phyloP scores from a whole-genome alignment of 2,329 filamentous ascomycete genomes.

The Neoscytalidium dimidiatum region DNA sequence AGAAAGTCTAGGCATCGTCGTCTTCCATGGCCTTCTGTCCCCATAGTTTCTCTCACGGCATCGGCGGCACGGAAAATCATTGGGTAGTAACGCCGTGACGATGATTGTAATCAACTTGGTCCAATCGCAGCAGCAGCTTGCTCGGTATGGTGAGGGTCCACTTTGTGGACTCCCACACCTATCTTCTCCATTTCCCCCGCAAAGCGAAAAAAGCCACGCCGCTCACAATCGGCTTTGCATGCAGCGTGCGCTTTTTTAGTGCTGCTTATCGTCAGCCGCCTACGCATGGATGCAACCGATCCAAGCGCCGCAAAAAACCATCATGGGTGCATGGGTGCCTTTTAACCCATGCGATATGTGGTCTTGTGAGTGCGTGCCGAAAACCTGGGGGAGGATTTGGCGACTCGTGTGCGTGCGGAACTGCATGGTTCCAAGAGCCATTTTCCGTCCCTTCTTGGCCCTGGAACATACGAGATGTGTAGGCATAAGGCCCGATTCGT shows the following conservation, averaged over 20 bases:
- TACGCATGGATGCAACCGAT: background rate
- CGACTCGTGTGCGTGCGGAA: background rate
- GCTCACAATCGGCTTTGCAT: background rate
- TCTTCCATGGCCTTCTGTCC: background rate
- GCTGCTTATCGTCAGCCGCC: background rate
- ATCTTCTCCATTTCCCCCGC: background rate
- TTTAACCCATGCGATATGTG: background rate
- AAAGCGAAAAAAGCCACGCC: background rate
- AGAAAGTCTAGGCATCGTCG: conserved; percentile 1
- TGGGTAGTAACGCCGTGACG: background rate
- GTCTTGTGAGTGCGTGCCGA: background rate
- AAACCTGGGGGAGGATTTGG: background rate
- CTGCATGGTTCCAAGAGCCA: background rate
- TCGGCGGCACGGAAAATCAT: background rate
- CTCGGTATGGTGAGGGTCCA: background rate
- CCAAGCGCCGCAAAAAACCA: background rate
- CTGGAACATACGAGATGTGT: background rate
- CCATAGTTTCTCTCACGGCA: background rate
- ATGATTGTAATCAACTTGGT: conserved; percentile 8
- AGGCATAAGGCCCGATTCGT: background rate
- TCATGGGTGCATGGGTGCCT: background rate
- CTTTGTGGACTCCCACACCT: background rate
- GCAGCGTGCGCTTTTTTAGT: background rate
- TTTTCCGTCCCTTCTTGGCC: background rate
- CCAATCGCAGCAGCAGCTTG: background rate